phyloP scores from a whole-genome alignment of 495 filamentous ascomycete genomes.

The Aspergillus panamensis region DNA sequence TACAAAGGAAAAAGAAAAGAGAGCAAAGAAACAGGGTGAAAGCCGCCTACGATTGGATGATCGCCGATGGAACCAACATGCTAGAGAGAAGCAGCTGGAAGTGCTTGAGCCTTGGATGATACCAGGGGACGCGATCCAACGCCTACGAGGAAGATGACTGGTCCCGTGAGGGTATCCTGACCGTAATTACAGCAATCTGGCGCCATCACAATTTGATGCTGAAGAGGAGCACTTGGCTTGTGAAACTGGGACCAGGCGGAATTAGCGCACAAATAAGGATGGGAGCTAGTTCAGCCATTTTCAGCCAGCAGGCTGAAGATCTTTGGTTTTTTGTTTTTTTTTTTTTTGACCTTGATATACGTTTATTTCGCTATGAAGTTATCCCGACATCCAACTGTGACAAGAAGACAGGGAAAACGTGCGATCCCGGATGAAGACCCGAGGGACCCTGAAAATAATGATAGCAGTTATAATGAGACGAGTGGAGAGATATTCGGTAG shows the following conservation, averaged over 20 bases:
- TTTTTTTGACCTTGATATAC: background rate
- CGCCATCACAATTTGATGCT: no score
- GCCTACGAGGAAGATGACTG: background rate
- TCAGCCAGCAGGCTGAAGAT: background rate
- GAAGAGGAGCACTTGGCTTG: background rate
- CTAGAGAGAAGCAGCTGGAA: no score
- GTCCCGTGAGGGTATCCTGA: background rate
- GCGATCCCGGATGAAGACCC: background rate
- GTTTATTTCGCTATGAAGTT: background rate
- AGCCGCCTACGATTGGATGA: background rate
- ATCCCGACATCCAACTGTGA: background rate
- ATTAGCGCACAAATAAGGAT: background rate
- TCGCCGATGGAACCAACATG: background rate
- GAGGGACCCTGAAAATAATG: background rate
- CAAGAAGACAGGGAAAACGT: background rate
- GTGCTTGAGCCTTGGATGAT: no score
- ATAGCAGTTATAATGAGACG: background rate
- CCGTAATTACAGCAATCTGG: background rate
- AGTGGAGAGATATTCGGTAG: background rate
- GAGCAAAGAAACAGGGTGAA: background rate
- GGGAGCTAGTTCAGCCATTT: background rate
- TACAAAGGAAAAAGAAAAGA: background rate
- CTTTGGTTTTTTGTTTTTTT: no score
- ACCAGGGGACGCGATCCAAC: slow-evolving; percentile 31
- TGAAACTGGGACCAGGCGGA: background rate